Base-by-base conservation (phyloP, 345 rosid species). In the Alliaria petiolata region DNA sequence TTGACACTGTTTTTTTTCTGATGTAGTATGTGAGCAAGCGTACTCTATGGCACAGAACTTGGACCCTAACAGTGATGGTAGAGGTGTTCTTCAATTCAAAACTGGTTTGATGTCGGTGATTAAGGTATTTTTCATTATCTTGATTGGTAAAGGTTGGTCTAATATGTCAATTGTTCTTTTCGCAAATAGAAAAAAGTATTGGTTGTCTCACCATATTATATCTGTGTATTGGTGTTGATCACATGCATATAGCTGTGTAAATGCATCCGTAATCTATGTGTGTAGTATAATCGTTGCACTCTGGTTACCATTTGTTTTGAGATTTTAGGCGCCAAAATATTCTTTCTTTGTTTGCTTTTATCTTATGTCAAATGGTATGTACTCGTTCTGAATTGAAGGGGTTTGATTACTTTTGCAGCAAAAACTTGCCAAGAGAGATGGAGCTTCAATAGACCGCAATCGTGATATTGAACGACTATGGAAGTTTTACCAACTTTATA, bases 41-140 rank as follows among this genome's bases (percentile, higher is more conserved):
- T 95, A 88, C 83, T 72, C 81, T 50, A 85, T 95, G 93, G 96
- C 99, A 10, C 99, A 95, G 76, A 82, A 88, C 71, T 83, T 95
- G 85, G 98, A 95, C 67, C 99, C 98, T 39, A 88, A 83, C 71
- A 91, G 98, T 69, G 93, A 88, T 15, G 97, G 99, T 39, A 88
- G 99, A 71, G 98, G 99, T 78, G 99, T 95, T 71, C 95, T 95
- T 70, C 99, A 95, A 71, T 95, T 95, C 82, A 95, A 95, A 86
- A 91, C 99, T 83, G 99, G 99, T 66, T 83, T 95, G 85, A 84
- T 79, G 93, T 95, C 96, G 30, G 81, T 95, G 20, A 95, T 95
- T 71, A 84, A 89, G 99, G 98, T 91, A 80, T 38, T 60, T 58
- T 28, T 44, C 9, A 33, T 57, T 15, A 17, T 75, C 56, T 42